phyloP scores from a whole-genome alignment of 768 basidiomycete genomes.

The Asterophora parasitica region DNA sequence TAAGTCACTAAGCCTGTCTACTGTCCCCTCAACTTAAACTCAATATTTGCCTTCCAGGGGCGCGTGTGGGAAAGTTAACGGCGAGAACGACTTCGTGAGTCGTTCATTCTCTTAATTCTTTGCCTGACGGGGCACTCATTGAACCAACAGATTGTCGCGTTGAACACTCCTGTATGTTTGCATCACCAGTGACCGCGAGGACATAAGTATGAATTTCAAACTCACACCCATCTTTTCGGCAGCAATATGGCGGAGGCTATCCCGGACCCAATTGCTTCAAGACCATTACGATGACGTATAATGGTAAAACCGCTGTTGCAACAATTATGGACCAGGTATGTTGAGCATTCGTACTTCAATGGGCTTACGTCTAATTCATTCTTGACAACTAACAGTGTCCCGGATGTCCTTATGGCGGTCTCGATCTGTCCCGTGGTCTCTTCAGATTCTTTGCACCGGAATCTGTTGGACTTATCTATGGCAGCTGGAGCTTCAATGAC shows the following conservation, averaged over 20 bases:
- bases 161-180: conserved; percentile 30
- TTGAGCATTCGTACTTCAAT: background rate
- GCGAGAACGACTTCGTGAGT: conserved; percentile 24
- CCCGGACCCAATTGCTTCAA: conserved; percentile 64
- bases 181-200: background rate
- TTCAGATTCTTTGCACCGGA: conserved; percentile 47
- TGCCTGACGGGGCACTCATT: background rate
- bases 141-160: conserved; percentile 25
- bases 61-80: conserved; percentile 27
- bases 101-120: background rate
- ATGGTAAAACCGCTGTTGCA: conserved; percentile 56
- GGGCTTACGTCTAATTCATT: no score
- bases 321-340: conserved; percentile 58
- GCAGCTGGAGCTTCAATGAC: conserved; percentile 40
- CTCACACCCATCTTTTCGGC: background rate
- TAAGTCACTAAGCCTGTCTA: conserved; percentile 13
- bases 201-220: conserved; percentile 17
- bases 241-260: conserved; percentile 55
- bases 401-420: conserved; percentile 54
- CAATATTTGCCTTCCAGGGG: conserved; percentile 15
- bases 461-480: conserved; percentile 42
- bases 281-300: conserved; percentile 54
- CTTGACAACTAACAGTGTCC: conserved; percentile 41
- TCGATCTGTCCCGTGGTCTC: conserved; percentile 56
- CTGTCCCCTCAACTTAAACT: background rate